Conservation (phyloP, 768 basidiomycete genomes). For the Lactifluus echinatus region DNA sequence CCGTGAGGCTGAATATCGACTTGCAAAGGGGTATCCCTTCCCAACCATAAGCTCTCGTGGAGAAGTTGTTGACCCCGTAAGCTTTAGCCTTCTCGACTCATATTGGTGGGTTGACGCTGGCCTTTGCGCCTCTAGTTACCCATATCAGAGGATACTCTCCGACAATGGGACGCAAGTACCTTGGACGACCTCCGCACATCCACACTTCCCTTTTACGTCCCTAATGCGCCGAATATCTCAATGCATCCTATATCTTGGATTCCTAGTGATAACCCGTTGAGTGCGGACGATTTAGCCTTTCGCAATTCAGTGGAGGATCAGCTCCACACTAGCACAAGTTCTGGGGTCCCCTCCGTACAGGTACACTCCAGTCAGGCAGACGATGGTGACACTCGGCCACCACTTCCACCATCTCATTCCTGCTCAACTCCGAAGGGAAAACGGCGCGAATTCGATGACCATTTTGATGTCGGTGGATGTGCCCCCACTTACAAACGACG, state of each 20-base stretch:
- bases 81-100: neutral
- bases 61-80: neutral
- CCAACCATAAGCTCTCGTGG: neutral
- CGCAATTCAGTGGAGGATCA: neutral
- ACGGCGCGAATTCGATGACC: neutral
- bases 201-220: slow-evolving; percentile 1
- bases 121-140: slow-evolving; percentile 5
- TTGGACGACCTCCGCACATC: slow-evolving; percentile 5
- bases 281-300: neutral
- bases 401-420: neutral
- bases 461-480: neutral
- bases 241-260: slow-evolving; percentile 9
- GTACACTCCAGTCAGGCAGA: neutral
- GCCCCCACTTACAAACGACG: neutral
- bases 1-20: slow-evolving; percentile 20
- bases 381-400: neutral
- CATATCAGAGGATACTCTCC: slow-evolving; percentile 11
- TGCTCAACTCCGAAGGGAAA: slow-evolving; percentile 1
- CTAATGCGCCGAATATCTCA: neutral
- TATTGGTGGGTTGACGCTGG: neutral
- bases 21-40: neutral
- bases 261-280: neutral
- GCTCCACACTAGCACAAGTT: neutral
- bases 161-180: slow-evolving; percentile 14
- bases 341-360: neutral